Evolutionary conservation across 177 flowering plant genomes (phyloP).

Genomic region (Tripterygium wilfordii): DNA sequence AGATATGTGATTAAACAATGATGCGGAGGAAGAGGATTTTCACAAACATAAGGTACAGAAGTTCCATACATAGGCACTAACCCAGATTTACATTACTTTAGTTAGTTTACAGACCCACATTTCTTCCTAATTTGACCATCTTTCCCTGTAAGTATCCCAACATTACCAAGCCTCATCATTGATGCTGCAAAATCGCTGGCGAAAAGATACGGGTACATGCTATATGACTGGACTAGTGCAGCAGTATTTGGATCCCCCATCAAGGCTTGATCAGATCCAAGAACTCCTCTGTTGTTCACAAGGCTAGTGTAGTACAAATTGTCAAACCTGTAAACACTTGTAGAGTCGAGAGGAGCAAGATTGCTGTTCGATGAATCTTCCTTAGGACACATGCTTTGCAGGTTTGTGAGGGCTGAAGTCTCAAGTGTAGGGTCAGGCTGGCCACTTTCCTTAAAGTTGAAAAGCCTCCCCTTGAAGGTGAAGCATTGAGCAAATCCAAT

Average conservation of each 20-base stretch:
- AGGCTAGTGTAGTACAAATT: conserved; percentile 52
- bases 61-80: background rate
- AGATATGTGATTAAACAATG: too few species aligned
- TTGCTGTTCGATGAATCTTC: conserved; percentile 31
- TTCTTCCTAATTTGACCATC: conserved; percentile 69
- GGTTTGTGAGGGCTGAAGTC: conserved; percentile 16
- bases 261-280: conserved; percentile 71
- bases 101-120: conserved; percentile 55
- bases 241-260: conserved; percentile 45
- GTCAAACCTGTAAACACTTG: conserved; percentile 31
- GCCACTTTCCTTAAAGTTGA: conserved; percentile 39
- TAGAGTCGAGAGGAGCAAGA: conserved; percentile 35
- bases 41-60: too few species aligned
- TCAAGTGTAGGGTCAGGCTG: conserved; percentile 48
- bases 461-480: conserved; percentile 56
- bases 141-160: conserved; percentile 63
- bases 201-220: conserved; percentile 45
- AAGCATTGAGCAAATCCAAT: conserved; percentile 62
- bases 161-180: conserved; percentile 61
- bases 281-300: conserved; percentile 52
- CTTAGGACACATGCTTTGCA: conserved; percentile 40
- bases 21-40: too few species aligned
- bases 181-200: conserved; percentile 54
- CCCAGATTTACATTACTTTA: background rate
- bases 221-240: conserved; percentile 46